Conservation (phyloP, 2,329 filamentous ascomycete species). For the Phyllachora maydis region DNA sequence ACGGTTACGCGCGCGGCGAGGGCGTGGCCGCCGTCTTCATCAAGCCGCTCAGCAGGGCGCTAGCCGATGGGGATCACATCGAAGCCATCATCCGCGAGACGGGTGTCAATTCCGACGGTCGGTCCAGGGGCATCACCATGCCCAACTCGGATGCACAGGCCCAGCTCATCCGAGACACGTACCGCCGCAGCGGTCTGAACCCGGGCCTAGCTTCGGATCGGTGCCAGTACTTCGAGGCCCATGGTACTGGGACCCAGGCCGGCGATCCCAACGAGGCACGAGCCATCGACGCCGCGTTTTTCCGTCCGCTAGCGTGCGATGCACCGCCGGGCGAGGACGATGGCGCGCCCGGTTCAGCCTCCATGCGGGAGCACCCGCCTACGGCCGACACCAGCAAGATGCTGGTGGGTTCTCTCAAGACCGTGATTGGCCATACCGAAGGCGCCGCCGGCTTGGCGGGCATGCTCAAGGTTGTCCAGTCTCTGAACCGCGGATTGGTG, state of each 20-base stretch:
- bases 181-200: conserved; percentile 19
- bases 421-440: conserved; percentile 26
- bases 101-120: conserved; percentile 27
- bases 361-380: too few relatives aligned
- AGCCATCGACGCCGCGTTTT: conserved; percentile 21
- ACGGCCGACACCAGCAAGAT: conserved; percentile 6
- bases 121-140: conserved; percentile 29
- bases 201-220: conserved; percentile 10
- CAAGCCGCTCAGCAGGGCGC: conserved; percentile 26
- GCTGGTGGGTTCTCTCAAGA: conserved; percentile 20
- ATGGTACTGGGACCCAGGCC: conserved; percentile 15
- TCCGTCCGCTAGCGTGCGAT: too few relatives aligned
- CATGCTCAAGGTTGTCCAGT: conserved; percentile 20
- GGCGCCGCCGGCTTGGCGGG: conserved; percentile 26
- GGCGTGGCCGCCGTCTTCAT: conserved; percentile 27
- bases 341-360: neutral
- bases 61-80: conserved; percentile 25
- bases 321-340: too few relatives aligned
- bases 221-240: conserved; percentile 25
- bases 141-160: conserved; percentile 24
- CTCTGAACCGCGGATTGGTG: conserved; percentile 16
- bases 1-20: conserved; percentile 38
- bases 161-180: conserved; percentile 20
- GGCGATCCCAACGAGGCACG: conserved; percentile 20
- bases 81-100: conserved; percentile 24